phyloP scores from a whole-genome alignment of 257 asterid species.

The Nyctanthes arbortristis region DNA sequence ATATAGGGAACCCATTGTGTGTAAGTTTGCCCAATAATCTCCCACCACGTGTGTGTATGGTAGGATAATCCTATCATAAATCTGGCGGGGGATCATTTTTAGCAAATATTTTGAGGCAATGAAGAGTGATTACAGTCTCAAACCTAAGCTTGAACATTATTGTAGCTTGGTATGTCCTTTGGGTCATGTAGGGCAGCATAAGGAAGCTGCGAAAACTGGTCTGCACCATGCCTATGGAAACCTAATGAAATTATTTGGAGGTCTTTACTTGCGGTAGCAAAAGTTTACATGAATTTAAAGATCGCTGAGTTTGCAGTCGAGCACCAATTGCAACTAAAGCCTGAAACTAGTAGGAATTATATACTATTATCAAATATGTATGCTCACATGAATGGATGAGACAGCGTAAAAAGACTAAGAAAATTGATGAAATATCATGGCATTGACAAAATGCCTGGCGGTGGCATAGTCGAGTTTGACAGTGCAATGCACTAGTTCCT shows the following conservation, averaged over 20 bases:
- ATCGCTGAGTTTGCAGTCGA: conserved; percentile 52
- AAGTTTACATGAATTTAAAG: conserved; percentile 55
- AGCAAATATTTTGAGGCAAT: conserved; percentile 46
- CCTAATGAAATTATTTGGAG: conserved; percentile 63
- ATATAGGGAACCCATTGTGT: too few relatives aligned
- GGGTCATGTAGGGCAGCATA: conserved; percentile 61
- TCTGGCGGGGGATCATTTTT: too few relatives aligned
- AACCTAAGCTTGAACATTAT: conserved; percentile 67
- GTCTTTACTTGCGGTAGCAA: conserved; percentile 63
- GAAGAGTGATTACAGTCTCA: conserved; percentile 40
- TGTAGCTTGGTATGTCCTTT: conserved; percentile 69
- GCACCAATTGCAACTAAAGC: conserved; percentile 47
- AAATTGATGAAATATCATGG: conserved; percentile 55
- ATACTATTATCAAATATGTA: conserved; percentile 69
- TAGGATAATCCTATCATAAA: too few relatives aligned
- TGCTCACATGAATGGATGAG: conserved; percentile 57
- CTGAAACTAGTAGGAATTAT: conserved; percentile 61
- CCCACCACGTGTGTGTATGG: too few relatives aligned
- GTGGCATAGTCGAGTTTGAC: conserved; percentile 54
- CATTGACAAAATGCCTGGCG: conserved; percentile 58
- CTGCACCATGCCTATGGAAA: conserved; percentile 51
- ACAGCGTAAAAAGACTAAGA: conserved; percentile 51
- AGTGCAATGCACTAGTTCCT: conserved; percentile 65
- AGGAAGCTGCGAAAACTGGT: conserved; percentile 53
- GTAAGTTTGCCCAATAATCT: too few relatives aligned